Conservation (phyloP, 2,329 filamentous ascomycete species). For the Penicillium sclerotigenum region DNA sequence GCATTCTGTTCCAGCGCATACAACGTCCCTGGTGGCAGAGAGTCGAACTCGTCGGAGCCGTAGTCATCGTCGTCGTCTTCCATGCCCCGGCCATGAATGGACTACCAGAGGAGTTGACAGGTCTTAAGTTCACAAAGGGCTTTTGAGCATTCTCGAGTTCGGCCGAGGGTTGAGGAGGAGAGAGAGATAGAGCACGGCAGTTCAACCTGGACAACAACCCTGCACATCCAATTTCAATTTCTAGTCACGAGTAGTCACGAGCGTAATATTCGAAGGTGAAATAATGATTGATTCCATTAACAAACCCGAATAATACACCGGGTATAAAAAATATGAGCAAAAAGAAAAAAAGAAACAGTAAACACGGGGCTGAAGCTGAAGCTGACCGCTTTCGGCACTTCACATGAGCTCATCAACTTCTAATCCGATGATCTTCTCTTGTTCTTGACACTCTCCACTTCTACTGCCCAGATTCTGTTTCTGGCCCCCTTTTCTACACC, state of each 20-base stretch:
- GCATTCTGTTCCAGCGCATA: constrained; percentile 47
- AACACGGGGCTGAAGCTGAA: constrained; percentile 3
- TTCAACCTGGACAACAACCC: background rate
- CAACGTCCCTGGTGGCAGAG: constrained; percentile 42
- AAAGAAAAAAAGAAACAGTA: background rate
- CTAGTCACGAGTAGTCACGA: background rate
- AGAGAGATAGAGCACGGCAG: background rate
- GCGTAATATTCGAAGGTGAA: background rate
- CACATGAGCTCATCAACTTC: constrained; percentile 33
- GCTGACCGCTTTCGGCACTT: constrained; percentile 31
- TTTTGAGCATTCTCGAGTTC: background rate
- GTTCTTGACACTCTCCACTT: constrained; percentile 17
- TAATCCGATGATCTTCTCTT: constrained; percentile 20
- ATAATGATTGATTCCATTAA: background rate
- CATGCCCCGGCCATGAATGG: constrained; percentile 45
- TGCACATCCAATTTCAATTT: constrained; percentile 1
- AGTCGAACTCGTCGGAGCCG: constrained; percentile 49
- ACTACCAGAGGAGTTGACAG: background rate
- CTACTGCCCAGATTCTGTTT: constrained; percentile 13
- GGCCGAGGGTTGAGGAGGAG: background rate
- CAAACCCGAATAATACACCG: background rate
- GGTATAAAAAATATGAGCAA: background rate
- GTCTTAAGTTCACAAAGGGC: background rate
- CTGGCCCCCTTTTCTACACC: constrained; percentile 20
- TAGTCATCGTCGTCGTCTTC: constrained; percentile 46